Evolutionary conservation across 768 basidiomycete genomes (phyloP), one percentile per base, ranked within the genome.

Genomic region (Cubamyces lactineus): DNA sequence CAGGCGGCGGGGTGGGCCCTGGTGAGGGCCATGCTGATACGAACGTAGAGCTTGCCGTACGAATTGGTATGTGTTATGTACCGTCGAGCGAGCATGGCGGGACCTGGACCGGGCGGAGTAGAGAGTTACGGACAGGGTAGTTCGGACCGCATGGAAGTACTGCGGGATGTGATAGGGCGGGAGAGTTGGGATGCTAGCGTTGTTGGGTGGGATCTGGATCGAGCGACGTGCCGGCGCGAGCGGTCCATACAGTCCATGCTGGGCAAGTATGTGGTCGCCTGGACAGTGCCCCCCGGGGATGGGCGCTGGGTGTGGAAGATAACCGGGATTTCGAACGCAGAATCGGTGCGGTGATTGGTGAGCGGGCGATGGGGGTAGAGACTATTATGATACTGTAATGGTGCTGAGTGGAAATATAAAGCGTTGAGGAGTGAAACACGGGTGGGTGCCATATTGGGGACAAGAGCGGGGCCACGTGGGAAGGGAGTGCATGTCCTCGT

Each of bases 401-500:
- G n/a, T n/a, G n/a, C n/a, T n/a, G 28, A 28, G 28, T 28, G 28
- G 28, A 28, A 42, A 52, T 46, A 51, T 57, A 52, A 57, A 57
- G 54, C 54, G 42, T 43, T 19, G 30, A 26, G 17, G n/a, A n/a
- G 39, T 54, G 56, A 63, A 54, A 63, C 53, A 54, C 59, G 53
- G 56, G 39, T 30, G 41, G 34, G 4, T 21, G 7, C 63, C 63
- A 57, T 43, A 57, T 30, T 19, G 64, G 64, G 60, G 17, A 65
- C 64, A 65, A 65, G 64, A 58, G 64, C 64, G 59, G 59, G 42
- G 6, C 59, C 64, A 65, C 59, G 59, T 65, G 59, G 64, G 63
- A 57, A 28, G 30, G 30, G 3, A 4, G 45, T 40, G 28, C 26
- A 26, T 34, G 30, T 53, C 51, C 49, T 50, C 41, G 39, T 60